These are phyloP conservation scores for Ilyonectria destructans DNA, from an alignment of 2,329 filamentous ascomycete species.

Conservation along the genomic window DNA sequence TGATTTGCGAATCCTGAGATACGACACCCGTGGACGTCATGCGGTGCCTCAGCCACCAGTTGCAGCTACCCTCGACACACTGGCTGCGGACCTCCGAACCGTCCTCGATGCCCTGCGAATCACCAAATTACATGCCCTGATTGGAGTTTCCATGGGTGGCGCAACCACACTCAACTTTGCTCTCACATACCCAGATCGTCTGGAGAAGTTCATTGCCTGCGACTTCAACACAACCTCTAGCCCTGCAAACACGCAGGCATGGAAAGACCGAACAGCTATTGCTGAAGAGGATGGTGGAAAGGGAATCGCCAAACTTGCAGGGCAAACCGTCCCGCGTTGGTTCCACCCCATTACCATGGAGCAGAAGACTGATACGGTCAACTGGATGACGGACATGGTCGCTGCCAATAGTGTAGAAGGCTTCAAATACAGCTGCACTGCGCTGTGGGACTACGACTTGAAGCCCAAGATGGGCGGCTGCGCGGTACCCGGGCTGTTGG, in stretches of 20 bases:
- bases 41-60: slow-evolving; percentile 62
- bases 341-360: slow-evolving; percentile 74
- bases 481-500: slow-evolving; percentile 75
- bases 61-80: slow-evolving; percentile 74
- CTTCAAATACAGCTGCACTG: slow-evolving; percentile 78
- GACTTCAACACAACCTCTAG: slow-evolving; percentile 85
- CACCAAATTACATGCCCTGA: slow-evolving; percentile 74
- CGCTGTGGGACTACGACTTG: slow-evolving; percentile 82
- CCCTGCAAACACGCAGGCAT: slow-evolving; percentile 82
- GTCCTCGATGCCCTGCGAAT: slow-evolving; percentile 81
- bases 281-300: slow-evolving; percentile 71
- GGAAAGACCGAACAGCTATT: slow-evolving; percentile 82
- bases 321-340: slow-evolving; percentile 82
- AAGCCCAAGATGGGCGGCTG: slow-evolving; percentile 69
- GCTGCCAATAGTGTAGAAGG: slow-evolving; percentile 78
- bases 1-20: slow-evolving; percentile 82
- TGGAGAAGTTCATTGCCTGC: slow-evolving; percentile 78
- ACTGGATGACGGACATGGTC: slow-evolving; percentile 79
- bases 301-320: slow-evolving; percentile 78
- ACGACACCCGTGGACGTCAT: slow-evolving; percentile 81
- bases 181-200: slow-evolving; percentile 73
- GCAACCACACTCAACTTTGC: slow-evolving; percentile 83
- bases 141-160: slow-evolving; percentile 88
- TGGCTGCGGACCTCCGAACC: slow-evolving; percentile 77
- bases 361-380: slow-evolving; percentile 62